Evolutionary conservation across 176 grass and related monocot genomes (phyloP), one percentile per base, ranked within the genome.

Genomic region (Carex kokanica): DNA sequence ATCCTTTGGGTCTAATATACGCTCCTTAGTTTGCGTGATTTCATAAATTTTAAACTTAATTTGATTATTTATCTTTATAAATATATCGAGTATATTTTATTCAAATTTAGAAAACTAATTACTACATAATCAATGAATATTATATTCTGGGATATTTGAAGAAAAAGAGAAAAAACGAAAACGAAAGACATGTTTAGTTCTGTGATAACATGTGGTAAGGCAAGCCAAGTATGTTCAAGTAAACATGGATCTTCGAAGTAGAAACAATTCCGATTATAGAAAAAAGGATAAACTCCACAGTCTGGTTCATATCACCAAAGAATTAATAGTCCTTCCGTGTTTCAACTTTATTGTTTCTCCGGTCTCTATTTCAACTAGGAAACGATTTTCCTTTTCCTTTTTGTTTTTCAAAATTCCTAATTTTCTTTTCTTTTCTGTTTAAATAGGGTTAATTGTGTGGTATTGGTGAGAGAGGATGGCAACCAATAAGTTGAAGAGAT

Each of bases 401-500:
- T n/a, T n/a, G n/a, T n/a, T n/a, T n/a, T n/a, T n/a, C n/a, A n/a
- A n/a, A n/a, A n/a, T n/a, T n/a, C n/a, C n/a, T n/a, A n/a, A n/a
- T n/a, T n/a, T n/a, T n/a, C n/a, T n/a, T n/a, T 75, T 51, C 13
- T 53, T 1, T 75, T 54, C 21, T 16, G 21, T 53, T 75, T 75
- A 54, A 17, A 54, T n/a, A n/a, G n/a, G 8, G 21, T 31, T 31
- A 75, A 27, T 54, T 75, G 47, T 8, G 72, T 75, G 21, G 47
- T 75, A 75, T 21, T 6, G 17, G 47, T 75, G 72, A 74, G 11
- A 15, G 6, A 38, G 53, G 3, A 84, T 81, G 85, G 89, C 13
- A 74, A 91, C 89, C 86, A 91, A 94, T 84, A 85, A 88, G 65
- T 95, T 98, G 92, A 86, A 91, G 7, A 88, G 92, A 68, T 89